Base-by-base conservation (phyloP, 2,329 filamentous ascomycete genomes). In the Fusarium sp. region DNA sequence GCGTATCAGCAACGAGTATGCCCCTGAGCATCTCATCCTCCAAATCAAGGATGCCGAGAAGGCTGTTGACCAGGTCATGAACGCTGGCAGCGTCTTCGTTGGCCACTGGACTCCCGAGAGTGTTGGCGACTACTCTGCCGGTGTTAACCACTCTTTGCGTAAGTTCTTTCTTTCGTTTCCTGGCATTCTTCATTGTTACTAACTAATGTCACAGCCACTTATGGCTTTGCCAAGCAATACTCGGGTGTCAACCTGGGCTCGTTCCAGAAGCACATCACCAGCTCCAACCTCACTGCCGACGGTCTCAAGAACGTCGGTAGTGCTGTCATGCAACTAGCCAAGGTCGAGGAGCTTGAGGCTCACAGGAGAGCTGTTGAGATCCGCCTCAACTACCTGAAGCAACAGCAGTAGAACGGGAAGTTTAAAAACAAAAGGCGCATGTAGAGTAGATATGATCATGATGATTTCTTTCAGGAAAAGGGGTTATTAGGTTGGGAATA, bases 161-260 rank as follows among this genome's bases (percentile, higher is more conserved):
- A 91, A 88, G 93, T 91, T 59, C 20, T 23, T 34, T 21, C 18
- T 42, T 20, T n/a, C 23, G 32, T 25, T 21, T 21, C 42, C 1
- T 40, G 42, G 34, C 6, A 27, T 41, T 27, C 13, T n/a, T 27
- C 3, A 28, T 53, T n/a, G 14, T 46, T 59, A 27, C 73, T 75
- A 63, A 75, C 58, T 50, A 73, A 63, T 71, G 55, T 11, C 20
- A 20, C 13, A 97, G 94, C 96, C 55, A 99, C 96, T 1, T 99
- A 98, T 78, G 96, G 96, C 42, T 99, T 97, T 76, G 96, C 96
- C 50, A 97, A 97, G 83, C 96, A 99, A 81, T 99, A 99, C 84
- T 98, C 94, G 8, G 96, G 96, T 55, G 96, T 99, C 77, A 99
- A 97, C 80, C 88, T 99, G 8, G 93, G 89, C 32, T 98, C 95